These are phyloP conservation scores for Myriosclerotinia curreyana DNA, from an alignment of 2,329 filamentous ascomycete species.

Conservation along the genomic window DNA sequence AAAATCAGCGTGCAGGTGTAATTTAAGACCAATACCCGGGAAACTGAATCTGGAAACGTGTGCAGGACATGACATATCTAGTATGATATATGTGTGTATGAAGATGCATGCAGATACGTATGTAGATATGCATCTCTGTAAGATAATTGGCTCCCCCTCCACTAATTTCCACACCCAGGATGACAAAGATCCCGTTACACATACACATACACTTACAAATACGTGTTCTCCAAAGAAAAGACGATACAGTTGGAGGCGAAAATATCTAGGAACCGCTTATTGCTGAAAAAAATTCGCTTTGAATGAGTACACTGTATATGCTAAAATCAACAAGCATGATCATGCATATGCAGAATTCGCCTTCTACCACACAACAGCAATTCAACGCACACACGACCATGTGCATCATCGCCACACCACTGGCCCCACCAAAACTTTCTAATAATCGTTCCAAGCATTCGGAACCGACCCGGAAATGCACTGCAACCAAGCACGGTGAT, in stretches of 20 bases:
- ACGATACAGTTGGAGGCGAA: neutral
- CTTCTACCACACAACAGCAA: neutral
- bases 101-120: neutral
- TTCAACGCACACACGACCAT: neutral
- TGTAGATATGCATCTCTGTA: neutral
- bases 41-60: neutral
- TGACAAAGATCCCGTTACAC: conserved; percentile 1
- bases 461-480: conserved; percentile 17
- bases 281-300: neutral
- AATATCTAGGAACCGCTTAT: neutral
- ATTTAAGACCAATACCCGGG: neutral
- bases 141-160: neutral
- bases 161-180: neutral
- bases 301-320: neutral
- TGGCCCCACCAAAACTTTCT: neutral
- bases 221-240: neutral
- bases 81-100: neutral
- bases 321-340: neutral
- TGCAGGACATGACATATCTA: neutral
- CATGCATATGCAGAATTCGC: conserved; percentile 13
- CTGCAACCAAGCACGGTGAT: conserved; percentile 3
- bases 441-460: conserved; percentile 19
- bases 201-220: neutral
- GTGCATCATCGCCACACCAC: neutral
- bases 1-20: neutral